A percentile compares a stretch with the other conserved stretches of the same genome.
Evolutionary conservation across 495 filamentous ascomycete species (phyloP).

Genomic region (Hypoxylon perforatum): DNA sequence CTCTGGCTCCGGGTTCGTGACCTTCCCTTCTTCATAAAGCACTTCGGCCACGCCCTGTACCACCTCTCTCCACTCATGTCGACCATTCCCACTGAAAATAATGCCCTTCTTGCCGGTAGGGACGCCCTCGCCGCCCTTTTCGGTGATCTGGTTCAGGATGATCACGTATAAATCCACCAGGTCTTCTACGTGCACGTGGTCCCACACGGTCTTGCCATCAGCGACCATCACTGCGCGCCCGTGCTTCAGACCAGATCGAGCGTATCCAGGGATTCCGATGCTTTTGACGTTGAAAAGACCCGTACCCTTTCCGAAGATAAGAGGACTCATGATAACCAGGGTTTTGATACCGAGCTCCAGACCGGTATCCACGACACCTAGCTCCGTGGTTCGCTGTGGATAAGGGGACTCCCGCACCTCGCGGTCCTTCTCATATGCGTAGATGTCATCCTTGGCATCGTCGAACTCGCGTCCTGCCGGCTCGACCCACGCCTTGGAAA

Average conservation of each 20-base stretch:
- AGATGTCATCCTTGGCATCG: slow-evolving; percentile 56
- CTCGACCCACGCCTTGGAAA: slow-evolving; percentile 47
- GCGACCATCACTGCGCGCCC: slow-evolving; percentile 49
- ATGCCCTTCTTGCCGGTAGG: slow-evolving; percentile 57
- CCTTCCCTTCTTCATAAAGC: slow-evolving; percentile 38
- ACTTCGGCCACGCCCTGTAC: slow-evolving; percentile 51
- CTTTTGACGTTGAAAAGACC: slow-evolving; percentile 55
- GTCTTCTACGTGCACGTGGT: slow-evolving; percentile 61
- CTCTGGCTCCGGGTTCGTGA: slow-evolving; percentile 46
- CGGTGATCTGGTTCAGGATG: slow-evolving; percentile 43
- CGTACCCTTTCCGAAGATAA: slow-evolving; percentile 55
- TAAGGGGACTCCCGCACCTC: slow-evolving; percentile 49
- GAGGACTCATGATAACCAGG: slow-evolving; percentile 59
- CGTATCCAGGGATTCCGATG: slow-evolving; percentile 53
- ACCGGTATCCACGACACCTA: slow-evolving; percentile 56
- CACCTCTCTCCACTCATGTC: slow-evolving; percentile 53
- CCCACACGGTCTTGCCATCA: slow-evolving; percentile 56
- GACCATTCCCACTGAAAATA: slow-evolving; percentile 57
- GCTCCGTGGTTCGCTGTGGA: slow-evolving; percentile 58
- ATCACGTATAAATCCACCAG: slow-evolving; percentile 54
- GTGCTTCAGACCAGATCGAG: slow-evolving; percentile 33
- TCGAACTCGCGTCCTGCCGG: slow-evolving; percentile 49
- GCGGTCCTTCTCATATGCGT: slow-evolving; percentile 51
- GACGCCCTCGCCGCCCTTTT: slow-evolving; percentile 45
- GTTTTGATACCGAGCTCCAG: slow-evolving; percentile 54